Evolutionary conservation across 495 filamentous ascomycete genomes (phyloP).

Genomic region (Staphylotrichum tortipilum): DNA sequence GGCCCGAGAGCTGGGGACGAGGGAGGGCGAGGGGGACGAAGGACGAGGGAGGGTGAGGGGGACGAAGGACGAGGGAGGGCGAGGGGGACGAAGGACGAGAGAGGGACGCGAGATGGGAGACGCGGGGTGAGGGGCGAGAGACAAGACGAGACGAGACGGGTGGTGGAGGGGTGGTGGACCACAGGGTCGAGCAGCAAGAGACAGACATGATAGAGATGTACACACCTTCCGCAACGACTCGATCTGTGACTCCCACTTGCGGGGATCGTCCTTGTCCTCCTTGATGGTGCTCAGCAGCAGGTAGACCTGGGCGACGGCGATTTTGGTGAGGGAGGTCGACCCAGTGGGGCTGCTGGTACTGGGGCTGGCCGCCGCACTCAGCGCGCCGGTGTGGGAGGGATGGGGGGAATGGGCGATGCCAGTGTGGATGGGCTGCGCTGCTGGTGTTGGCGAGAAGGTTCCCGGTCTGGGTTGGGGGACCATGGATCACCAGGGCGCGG

Average conservation of each 20-base stretch:
- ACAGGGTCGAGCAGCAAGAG: too few relatives aligned
- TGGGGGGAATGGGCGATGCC: slow-evolving; percentile 42
- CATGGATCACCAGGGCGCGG: slow-evolving; percentile 25
- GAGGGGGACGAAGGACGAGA: neutral
- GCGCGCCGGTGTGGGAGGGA: slow-evolving; percentile 43
- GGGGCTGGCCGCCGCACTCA: slow-evolving; percentile 51
- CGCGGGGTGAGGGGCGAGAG: too few relatives aligned
- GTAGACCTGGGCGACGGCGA: slow-evolving; percentile 90
- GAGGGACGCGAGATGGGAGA: slow-evolving; percentile 3
- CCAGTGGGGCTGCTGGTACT: slow-evolving; percentile 58
- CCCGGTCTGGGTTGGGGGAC: slow-evolving; percentile 37
- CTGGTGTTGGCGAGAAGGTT: slow-evolving; percentile 48
- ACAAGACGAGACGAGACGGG: too few relatives aligned
- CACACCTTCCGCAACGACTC: slow-evolving; percentile 83
- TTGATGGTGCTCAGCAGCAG: slow-evolving; percentile 88
- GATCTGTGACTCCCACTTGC: slow-evolving; percentile 88
- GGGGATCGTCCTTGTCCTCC: slow-evolving; percentile 75
- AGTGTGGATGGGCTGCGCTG: slow-evolving; percentile 39
- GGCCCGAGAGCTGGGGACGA: too few relatives aligned
- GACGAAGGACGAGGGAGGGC: slow-evolving; percentile 1
- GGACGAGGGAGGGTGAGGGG: slow-evolving; percentile 19
- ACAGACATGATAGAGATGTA: neutral
- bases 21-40: too few relatives aligned
- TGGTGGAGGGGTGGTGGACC: too few relatives aligned
- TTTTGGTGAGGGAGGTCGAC: slow-evolving; percentile 63